A percentile compares a stretch with the other conserved stretches of the same genome.
These are phyloP conservation scores for Metarhizium humberi DNA, from an alignment of 2,329 filamentous ascomycete genomes.

Conservation along the genomic window DNA sequence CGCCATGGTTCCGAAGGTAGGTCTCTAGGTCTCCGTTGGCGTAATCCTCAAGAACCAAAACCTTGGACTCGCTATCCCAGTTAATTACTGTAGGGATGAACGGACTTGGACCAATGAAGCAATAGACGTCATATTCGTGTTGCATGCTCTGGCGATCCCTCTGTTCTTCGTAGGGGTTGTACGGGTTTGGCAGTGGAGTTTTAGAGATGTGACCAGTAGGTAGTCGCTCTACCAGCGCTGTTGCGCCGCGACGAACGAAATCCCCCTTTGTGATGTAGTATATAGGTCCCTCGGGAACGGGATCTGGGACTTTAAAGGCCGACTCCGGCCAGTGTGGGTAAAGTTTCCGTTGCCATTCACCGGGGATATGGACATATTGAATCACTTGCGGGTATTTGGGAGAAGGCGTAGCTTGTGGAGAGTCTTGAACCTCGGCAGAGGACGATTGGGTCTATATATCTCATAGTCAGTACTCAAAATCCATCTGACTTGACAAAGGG, in stretches of 20 bases:
- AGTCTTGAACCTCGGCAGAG: neutral
- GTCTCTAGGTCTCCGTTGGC: conserved; percentile 9
- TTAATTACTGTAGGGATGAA: conserved; percentile 10
- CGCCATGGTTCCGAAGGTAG: conserved; percentile 2
- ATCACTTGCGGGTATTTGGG: neutral
- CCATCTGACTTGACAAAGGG: neutral
- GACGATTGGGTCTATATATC: neutral
- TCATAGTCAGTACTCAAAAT: neutral
- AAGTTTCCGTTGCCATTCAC: conserved; percentile 7
- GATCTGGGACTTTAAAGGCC: conserved; percentile 5
- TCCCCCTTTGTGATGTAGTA: conserved; percentile 10
- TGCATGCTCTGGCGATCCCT: conserved; percentile 6
- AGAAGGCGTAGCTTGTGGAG: neutral
- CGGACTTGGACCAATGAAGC: conserved; percentile 3
- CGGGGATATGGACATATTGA: conserved; percentile 5
- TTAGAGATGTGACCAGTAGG: conserved; percentile 8
- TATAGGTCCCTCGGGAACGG: conserved; percentile 6
- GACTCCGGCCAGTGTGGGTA: conserved; percentile 8
- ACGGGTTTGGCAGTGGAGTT: conserved; percentile 8
- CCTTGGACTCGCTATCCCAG: conserved; percentile 7
- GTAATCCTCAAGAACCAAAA: conserved; percentile 7
- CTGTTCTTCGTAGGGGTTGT: conserved; percentile 3
- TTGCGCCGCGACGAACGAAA: conserved; percentile 6
- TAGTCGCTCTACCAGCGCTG: conserved; percentile 8
- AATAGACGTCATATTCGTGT: conserved; percentile 8